phyloP scores from a whole-genome alignment of 108 stramenopile genomes.

The Fistulifera pelliculosa region DNA sequence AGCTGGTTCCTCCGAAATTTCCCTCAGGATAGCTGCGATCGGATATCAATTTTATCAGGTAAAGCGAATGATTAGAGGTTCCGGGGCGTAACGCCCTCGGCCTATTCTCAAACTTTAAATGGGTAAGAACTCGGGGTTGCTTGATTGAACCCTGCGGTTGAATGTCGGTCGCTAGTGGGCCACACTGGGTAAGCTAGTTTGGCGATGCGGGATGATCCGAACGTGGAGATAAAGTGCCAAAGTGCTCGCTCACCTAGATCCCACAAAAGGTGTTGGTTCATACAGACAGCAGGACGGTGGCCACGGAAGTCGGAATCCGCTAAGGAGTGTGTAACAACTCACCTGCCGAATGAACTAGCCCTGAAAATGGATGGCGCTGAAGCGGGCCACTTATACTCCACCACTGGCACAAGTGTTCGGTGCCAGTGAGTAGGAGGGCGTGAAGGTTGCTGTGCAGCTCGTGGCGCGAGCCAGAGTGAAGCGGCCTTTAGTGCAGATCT shows the following conservation, averaged over 20 bases:
- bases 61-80: conserved; percentile 98
- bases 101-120: conserved; percentile 98
- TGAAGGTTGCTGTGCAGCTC: conserved; percentile 80
- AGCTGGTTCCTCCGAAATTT: conserved; percentile 96
- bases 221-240: conserved; percentile 94
- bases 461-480: conserved; percentile 88
- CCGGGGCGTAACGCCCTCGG: conserved; percentile 82
- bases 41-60: conserved; percentile 89
- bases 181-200: conserved; percentile 94
- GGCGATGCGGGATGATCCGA: conserved; percentile 98
- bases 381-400: conserved; percentile 86
- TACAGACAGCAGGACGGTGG: conserved; percentile 96
- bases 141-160: conserved; percentile 87
- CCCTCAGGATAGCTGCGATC: conserved; percentile 93
- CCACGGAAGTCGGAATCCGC: conserved; percentile 96
- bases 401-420: conserved; percentile 56
- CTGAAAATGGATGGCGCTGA: conserved; percentile 97
- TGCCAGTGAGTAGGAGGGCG: conserved; percentile 82
- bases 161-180: conserved; percentile 94
- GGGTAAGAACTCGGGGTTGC: conserved; percentile 89
- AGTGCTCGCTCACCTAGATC: conserved; percentile 94
- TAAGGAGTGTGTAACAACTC: conserved; percentile 86
- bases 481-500: conserved; percentile 92
- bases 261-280: conserved; percentile 98
- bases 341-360: conserved; percentile 88